phyloP scores from a whole-genome alignment of 345 rosid species.

The Citropsis articulata region DNA sequence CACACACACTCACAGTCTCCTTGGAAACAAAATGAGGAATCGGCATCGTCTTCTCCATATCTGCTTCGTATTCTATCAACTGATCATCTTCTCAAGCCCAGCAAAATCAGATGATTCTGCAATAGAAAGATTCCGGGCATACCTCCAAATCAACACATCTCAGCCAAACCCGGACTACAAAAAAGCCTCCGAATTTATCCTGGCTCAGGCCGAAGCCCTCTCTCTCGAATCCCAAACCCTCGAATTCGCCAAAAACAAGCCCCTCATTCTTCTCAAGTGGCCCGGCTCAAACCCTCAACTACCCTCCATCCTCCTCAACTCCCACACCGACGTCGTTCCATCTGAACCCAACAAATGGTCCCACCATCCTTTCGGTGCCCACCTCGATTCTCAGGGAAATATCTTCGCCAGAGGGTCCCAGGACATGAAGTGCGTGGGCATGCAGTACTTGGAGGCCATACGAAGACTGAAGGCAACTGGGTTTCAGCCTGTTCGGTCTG shows the following conservation, averaged over 20 bases:
- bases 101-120: conserved; percentile 19
- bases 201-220: conserved; percentile 62
- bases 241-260: conserved; percentile 66
- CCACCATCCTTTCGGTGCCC: conserved; percentile 71
- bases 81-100: conserved; percentile 10
- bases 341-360: conserved; percentile 75
- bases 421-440: conserved; percentile 98
- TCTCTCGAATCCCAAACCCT: conserved; percentile 56
- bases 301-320: conserved; percentile 77
- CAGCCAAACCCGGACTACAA: conserved; percentile 76
- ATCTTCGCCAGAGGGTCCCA: conserved; percentile 91
- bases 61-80: neutral
- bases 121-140: conserved; percentile 74
- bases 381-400: conserved; percentile 63
- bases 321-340: conserved; percentile 97
- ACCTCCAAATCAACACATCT: conserved; percentile 84
- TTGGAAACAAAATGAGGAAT: neutral
- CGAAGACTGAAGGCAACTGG: conserved; percentile 62
- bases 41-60: neutral
- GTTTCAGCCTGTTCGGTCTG: conserved; percentile 62
- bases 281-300: conserved; percentile 58
- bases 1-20: neutral
- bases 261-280: conserved; percentile 76
- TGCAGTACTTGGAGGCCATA: conserved; percentile 89
- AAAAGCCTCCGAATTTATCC: conserved; percentile 53